Evolutionary conservation across 2,329 filamentous ascomycete genomes (phyloP).

Genomic region (Albifimbria verrucaria): DNA sequence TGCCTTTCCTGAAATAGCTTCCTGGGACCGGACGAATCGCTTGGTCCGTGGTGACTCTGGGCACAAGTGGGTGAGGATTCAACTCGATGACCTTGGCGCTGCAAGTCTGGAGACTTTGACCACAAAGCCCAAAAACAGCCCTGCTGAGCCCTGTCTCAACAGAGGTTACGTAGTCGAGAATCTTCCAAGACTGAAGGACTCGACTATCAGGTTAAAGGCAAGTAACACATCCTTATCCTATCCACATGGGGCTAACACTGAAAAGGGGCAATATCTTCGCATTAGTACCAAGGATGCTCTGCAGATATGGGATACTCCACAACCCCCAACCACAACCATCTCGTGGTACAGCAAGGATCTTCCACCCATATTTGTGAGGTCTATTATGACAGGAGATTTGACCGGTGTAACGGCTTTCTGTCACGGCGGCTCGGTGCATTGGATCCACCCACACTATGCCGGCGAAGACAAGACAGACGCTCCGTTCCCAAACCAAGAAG

Average conservation of each 20-base stretch:
- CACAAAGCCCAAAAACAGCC: not conserved
- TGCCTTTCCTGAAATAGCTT: not conserved
- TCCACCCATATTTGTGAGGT: not conserved
- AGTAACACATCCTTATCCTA: no score
- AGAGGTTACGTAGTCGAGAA: not conserved
- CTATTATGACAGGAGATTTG: not conserved
- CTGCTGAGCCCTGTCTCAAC: not conserved
- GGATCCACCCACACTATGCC: constrained; percentile 2
- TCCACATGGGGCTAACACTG: no score
- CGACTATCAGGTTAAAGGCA: not conserved
- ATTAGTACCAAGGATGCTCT: not conserved
- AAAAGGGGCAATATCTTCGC: not conserved
- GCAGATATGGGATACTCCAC: not conserved
- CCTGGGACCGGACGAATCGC: not conserved
- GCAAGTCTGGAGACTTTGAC: not conserved
- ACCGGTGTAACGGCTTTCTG: constrained; percentile 1
- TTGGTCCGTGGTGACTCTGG: not conserved
- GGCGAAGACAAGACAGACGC: not conserved
- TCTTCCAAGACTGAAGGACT: not conserved
- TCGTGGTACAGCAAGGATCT: not conserved
- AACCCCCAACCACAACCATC: not conserved
- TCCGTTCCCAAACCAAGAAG: not conserved
- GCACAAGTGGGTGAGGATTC: not conserved
- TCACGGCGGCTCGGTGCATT: not conserved
- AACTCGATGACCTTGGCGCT: not conserved